Evolutionary conservation across 1,284 basidiomycete species (phyloP).

Genomic region (Marasmius sp.): DNA sequence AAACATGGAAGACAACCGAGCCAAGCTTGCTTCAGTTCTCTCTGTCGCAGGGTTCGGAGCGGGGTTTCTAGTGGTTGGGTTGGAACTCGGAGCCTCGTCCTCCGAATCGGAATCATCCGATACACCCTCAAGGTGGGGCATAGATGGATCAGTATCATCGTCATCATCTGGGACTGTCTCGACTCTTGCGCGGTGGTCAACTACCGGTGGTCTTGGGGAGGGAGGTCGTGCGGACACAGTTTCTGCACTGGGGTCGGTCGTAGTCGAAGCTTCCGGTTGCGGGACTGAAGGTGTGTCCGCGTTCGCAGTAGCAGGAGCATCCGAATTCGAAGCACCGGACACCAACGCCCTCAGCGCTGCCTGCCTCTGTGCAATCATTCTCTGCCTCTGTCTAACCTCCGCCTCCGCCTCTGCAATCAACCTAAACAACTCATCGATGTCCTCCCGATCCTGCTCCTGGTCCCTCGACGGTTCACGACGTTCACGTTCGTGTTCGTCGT

Average conservation of each 20-base stretch:
- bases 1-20: background rate
- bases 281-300: background rate
- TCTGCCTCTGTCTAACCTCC: background rate
- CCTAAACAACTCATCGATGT: slow-evolving; percentile 6
- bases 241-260: background rate
- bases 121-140: background rate
- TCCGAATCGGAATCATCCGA: background rate
- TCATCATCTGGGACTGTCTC: background rate
- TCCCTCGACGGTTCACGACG: background rate
- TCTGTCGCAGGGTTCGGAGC: background rate
- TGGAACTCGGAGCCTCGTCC: background rate
- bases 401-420: background rate
- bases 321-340: background rate
- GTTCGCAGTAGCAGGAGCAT: background rate
- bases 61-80: background rate
- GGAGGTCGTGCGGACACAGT: background rate
- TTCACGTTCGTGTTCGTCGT: slow-evolving; percentile 5
- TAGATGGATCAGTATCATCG: background rate
- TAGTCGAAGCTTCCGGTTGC: background rate
- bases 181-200: background rate
- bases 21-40: background rate
- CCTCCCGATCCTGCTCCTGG: slow-evolving; percentile 15
- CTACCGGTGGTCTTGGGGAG: background rate
- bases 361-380: background rate
- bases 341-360: background rate